Evolutionary conservation across 805 yeast genomes (phyloP), one percentile per base, ranked within the genome.

Genomic region (Wickerhamomyces pijperi): DNA sequence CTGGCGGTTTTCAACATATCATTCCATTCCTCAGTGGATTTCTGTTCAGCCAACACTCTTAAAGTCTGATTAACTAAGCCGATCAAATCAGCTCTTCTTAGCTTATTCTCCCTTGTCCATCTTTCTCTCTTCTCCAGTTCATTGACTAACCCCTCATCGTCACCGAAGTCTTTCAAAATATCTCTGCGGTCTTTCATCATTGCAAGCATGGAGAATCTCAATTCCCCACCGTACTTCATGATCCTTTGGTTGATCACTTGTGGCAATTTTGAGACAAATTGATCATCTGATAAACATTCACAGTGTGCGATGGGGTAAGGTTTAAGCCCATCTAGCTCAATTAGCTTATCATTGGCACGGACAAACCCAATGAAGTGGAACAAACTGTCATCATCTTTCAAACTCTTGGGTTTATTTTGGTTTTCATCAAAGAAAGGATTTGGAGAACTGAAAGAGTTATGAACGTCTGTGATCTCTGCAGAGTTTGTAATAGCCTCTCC

Each of bases 401-500:
- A 38, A 4, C 42, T 41, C 8, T 47, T 48, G 1, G 41, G 35
- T 25, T 47, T 44, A 8, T 45, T 41, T 9, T 31, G 17, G 9
- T 15, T 16, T 13, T 70, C 78, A 47, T 68, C 72, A 6, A 66
- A 61, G 36, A 75, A 67, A 28, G 74, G 63, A 28, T 61, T 56
- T 8, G 84, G 82, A 1, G 74, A 53, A 3, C 76, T 61, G 55
- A 78, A 78, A 17, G 81, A 74, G 54, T 78, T 78, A 54, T 78
- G 85, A 5, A 68, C 70, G 8, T 56, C 46, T 36, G 82, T 60
- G 34, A 78, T 73, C 38, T 63, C 55, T 20, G 76, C 80, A 32
- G 78, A 72, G 50, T 74, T 74, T 13, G 77, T 66, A 31, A 78
- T 63, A 3, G 78, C 67, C 39, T 78, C 84, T 4, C 85, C 85